A percentile compares a stretch with the other conserved stretches of the same genome.
Conservation (phyloP, 176 grass and related monocot species). For the Oryza coarctata region DNA sequence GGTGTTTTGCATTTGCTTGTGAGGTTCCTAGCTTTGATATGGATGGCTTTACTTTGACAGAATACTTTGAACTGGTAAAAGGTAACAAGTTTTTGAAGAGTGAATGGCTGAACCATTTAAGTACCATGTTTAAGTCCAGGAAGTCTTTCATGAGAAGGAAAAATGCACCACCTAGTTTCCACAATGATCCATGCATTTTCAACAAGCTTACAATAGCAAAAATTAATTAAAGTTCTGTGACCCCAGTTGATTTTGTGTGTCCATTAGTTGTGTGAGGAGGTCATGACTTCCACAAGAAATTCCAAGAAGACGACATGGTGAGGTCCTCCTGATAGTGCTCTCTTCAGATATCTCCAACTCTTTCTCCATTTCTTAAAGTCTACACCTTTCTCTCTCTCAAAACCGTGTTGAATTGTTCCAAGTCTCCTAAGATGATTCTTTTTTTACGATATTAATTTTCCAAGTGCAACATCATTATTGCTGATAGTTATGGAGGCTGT, state of each 20-base stretch:
- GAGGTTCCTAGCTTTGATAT: not conserved
- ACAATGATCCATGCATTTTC: not conserved
- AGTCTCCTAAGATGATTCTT: constrained; percentile 28
- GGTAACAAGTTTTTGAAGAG: not conserved
- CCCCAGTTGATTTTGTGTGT: not conserved
- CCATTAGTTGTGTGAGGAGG: not conserved
- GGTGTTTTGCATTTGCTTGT: not conserved
- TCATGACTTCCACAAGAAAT: constrained; percentile 39
- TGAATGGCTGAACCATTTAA: not conserved
- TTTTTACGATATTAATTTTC: constrained; percentile 37
- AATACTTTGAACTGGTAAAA: constrained; percentile 40
- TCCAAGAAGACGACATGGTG: constrained; percentile 20
- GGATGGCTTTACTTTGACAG: not conserved
- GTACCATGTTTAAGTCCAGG: not conserved
- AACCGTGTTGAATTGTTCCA: constrained; percentile 55
- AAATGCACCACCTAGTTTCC: not conserved
- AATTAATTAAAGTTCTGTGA: constrained; percentile 19
- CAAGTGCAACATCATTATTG: constrained; percentile 35
- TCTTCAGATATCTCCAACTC: constrained; percentile 28
- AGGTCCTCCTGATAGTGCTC: not conserved
- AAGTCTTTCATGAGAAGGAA: not conserved
- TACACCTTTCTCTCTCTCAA: constrained; percentile 6
- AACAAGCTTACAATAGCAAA: constrained; percentile 1
- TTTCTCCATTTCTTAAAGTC: not conserved
- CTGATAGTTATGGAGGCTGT: constrained; percentile 24